Evolutionary conservation across 371 early-diverging fungal genomes (phyloP).

Genomic region (Haplosporangium sp.): DNA sequence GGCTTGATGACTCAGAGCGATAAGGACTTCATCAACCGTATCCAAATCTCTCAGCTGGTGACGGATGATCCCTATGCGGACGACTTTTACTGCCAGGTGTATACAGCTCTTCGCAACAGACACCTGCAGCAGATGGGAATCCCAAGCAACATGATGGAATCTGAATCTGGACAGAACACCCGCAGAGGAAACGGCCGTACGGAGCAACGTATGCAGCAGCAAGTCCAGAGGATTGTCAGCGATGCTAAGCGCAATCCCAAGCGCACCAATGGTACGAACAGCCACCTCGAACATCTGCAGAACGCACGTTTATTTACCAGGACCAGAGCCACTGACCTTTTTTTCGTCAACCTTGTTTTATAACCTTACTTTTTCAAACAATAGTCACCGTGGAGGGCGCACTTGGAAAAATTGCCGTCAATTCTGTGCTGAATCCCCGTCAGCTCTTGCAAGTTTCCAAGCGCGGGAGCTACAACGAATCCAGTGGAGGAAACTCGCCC

Average conservation of each 20-base stretch:
- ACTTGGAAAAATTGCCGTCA: conserved; percentile 92
- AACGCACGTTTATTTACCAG: too few relatives aligned
- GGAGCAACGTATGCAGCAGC: conserved; percentile 88
- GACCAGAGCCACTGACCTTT: neutral
- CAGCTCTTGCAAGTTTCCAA: conserved; percentile 82
- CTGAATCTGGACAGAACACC: conserved; percentile 26
- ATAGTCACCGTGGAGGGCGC: conserved; percentile 92
- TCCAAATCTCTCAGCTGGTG: conserved; percentile 93
- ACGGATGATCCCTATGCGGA: conserved; percentile 91
- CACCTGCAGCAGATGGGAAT: conserved; percentile 59
- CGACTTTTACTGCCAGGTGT: conserved; percentile 95
- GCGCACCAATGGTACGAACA: conserved; percentile 60
- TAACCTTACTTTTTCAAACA: neutral
- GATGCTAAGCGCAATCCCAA: conserved; percentile 90
- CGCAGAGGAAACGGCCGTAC: conserved; percentile 64
- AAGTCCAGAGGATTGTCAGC: conserved; percentile 92
- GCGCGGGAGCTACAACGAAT: conserved; percentile 33
- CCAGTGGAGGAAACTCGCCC: conserved; percentile 39
- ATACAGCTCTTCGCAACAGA: conserved; percentile 79
- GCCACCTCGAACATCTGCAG: too few relatives aligned
- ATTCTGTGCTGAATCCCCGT: conserved; percentile 89
- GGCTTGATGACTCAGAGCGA: conserved; percentile 94
- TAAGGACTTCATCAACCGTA: conserved; percentile 90
- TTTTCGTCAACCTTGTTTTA: neutral
- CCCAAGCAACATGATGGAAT: conserved; percentile 36